Percentiles rank a stretch among this genome's conserved stretches.
phyloP scores from a whole-genome alignment of 208 protist genomes.

The Leishmania tarentolae region DNA sequence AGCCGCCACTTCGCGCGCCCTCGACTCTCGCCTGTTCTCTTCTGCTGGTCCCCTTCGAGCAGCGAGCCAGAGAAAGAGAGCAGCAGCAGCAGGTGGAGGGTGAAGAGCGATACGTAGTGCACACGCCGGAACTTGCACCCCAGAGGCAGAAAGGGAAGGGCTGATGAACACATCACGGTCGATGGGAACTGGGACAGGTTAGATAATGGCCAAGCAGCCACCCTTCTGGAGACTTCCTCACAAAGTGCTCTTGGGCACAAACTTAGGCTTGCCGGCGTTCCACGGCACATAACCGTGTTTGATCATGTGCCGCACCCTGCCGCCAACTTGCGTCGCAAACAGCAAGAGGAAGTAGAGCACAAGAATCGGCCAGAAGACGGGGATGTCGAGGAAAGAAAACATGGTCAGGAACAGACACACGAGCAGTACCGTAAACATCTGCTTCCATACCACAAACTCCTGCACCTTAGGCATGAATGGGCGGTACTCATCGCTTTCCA shows the following conservation, averaged over 20 bases:
- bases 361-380: constrained; percentile 99
- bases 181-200: no score
- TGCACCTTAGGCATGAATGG: constrained; percentile 96
- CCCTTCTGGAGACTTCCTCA: neutral
- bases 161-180: neutral
- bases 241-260: constrained; percentile 69
- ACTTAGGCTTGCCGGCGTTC: constrained; percentile 84
- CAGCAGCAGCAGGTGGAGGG: neutral
- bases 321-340: constrained; percentile 94
- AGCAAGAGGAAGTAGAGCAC: constrained; percentile 97
- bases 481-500: constrained; percentile 87
- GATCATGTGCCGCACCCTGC: constrained; percentile 97
- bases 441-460: constrained; percentile 98
- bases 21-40: neutral
- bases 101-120: neutral
- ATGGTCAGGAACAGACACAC: constrained; percentile 93
- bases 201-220: neutral
- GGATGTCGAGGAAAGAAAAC: constrained; percentile 95
- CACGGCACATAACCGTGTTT: constrained; percentile 95
- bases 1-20: neutral
- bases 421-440: constrained; percentile 76
- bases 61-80: neutral
- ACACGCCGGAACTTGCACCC: neutral
- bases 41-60: neutral
- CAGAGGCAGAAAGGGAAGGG: neutral